Base-by-base conservation (phyloP, 345 rosid genomes). In the Gossypioides kirkii region DNA sequence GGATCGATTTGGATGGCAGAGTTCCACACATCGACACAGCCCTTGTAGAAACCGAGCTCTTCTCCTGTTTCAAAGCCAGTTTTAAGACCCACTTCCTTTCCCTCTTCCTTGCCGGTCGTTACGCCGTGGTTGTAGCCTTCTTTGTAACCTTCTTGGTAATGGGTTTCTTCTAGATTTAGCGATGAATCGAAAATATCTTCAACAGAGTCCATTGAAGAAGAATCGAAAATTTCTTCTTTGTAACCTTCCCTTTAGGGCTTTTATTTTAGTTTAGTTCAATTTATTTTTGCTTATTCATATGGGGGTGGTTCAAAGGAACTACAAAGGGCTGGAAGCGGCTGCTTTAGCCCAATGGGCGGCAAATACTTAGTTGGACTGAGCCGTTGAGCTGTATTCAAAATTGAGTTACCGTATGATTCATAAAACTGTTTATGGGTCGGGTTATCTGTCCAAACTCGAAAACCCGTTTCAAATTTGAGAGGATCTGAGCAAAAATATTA, bases 1-100 rank as follows among this genome's bases (percentile, higher is more conserved):
- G 90, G 88, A 8, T 84, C 85, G 28, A 79, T 69, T 71, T 77
- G 82, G 73, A 89, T 80, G 7, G 74, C 87, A 6, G 94, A 85
- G 72, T 71, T 87, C 92, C 95, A 90, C 12, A 92, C 76, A 49
- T 81, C 87, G 56, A 86, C 83, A 78, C 97, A 94, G 60, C 97
- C 95, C 49, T 74, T 80, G 83, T 94, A 92, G 84, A 94, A 84
- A 1, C 97, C 97, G 16, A 89, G 56, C 38, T 90, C 91, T 82
- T 94, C 95, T 10, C 97, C 97, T 13, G 82, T 79, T 55, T 86
- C 97, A 77, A 89, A 90, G 42, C 99, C 91, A 2, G 56, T 62
- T 81, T 82, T 85, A 43, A 89, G 81, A 38, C 91, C 99, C 16
- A 88, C 85, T 70, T 80, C 81, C 28, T 77, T 70, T 68, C 83